These are phyloP conservation scores for Heterococcus sp. DNA, from an alignment of 108 stramenopile genomes.

Conservation along the genomic window DNA sequence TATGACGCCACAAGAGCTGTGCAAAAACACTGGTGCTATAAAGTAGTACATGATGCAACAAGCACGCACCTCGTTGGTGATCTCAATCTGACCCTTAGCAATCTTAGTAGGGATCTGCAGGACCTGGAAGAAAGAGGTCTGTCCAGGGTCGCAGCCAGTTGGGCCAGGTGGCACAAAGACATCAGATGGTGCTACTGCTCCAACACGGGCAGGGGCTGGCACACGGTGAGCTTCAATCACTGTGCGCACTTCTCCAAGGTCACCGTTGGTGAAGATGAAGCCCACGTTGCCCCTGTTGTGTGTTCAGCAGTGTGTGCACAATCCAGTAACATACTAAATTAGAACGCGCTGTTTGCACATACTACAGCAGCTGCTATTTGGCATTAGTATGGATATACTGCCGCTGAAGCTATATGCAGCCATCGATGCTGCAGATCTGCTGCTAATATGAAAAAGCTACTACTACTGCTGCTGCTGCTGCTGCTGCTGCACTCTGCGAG, in stretches of 20 bases:
- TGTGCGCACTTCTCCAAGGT: conserved; percentile 81
- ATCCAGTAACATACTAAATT: too few species aligned
- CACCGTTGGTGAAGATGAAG: conserved; percentile 98
- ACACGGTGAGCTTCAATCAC: conserved; percentile 66
- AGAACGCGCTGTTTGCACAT: too few species aligned
- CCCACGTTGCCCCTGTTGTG: conserved; percentile 84
- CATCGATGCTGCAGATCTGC: too few species aligned
- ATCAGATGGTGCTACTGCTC: conserved; percentile 81
- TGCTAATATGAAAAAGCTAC: too few species aligned
- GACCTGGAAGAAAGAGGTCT: conserved; percentile 99
- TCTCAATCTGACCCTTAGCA: conserved; percentile 84
- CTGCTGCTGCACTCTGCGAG: too few species aligned
- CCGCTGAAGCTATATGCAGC: too few species aligned
- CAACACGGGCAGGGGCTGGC: conserved; percentile 95
- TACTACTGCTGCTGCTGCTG: too few species aligned
- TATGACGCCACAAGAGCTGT: neutral
- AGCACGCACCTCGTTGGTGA: conserved; percentile 77
- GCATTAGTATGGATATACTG: too few species aligned
- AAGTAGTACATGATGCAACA: neutral
- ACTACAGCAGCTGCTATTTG: too few species aligned
- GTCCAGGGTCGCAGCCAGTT: conserved; percentile 99
- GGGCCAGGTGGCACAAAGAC: conserved; percentile 94
- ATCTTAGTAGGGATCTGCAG: conserved; percentile 98
- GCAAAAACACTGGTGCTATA: neutral
- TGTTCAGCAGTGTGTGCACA: too few species aligned